Base-by-base conservation (phyloP, 148 eudicot genomes). In the Rhododendron kiyosumense region DNA sequence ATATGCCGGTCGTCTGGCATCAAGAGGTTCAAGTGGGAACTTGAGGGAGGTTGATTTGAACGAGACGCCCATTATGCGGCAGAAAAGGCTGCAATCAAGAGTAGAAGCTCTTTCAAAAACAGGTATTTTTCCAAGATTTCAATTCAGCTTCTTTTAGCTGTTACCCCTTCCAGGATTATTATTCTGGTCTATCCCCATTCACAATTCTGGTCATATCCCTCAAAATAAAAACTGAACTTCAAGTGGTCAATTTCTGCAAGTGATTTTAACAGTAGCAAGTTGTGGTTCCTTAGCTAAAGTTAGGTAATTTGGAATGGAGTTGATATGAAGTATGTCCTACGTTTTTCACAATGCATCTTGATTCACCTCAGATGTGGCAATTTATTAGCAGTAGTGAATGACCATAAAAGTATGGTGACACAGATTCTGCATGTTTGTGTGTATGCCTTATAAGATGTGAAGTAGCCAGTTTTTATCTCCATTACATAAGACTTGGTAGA, bases 11-110 rank as follows among this genome's bases (percentile, higher is more conserved):
- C 83, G 73, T 38, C 54, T 86, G 78, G 81, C 82, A 59, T 90
- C 91, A 28, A 90, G 57, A 85, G 69, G 86, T 59, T 90, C 92
- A 82, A 86, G 82, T 84, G 92, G 91, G 69, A 86, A 85, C 85
- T 75, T 91, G 85, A 79, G 88, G 85, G 92, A 88, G 82, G 92
- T 92, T 57, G 93, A 90, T 86, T 80, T 90, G 85, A 90, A 92
- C 3, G 91, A 90, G 87, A 89, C 89, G 24, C 91, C 92, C 9
- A 28, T 84, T 38, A 73, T 82, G 85, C 90, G 76, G 86, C 87
- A 88, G 38, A 84, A 87, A 80, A 86, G 89, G 81, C 84, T 89
- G 52, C 90, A 79, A 57, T 74, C 86, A 38, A 89, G 89, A 63
- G 84, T 90, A 54, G 87, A 74, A 83, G 86, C 91, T 74, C 92